phyloP scores from a whole-genome alignment of 805 yeast species.

The Metschnikowia hibisci region DNA sequence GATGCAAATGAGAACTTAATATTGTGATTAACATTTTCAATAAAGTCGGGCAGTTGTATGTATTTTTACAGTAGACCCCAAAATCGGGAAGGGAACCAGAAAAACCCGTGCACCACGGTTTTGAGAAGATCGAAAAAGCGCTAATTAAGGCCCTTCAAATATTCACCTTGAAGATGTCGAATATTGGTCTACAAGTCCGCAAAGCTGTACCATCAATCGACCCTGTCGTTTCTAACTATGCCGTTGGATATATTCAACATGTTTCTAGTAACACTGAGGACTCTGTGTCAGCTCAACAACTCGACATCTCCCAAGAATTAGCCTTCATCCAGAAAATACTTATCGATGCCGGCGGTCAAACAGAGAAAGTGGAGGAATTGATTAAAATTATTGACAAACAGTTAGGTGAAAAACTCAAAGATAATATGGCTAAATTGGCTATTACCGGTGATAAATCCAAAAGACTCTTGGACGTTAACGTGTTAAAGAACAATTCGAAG shows the following conservation, averaged over 20 bases:
- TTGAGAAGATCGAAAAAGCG: background rate
- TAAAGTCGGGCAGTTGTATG: background rate
- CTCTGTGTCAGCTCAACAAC: slow-evolving; percentile 70
- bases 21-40: slow-evolving; percentile 16
- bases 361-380: slow-evolving; percentile 50
- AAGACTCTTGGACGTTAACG: slow-evolving; percentile 74
- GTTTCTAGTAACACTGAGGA: slow-evolving; percentile 75
- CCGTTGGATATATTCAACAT: slow-evolving; percentile 86
- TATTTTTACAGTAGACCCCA: background rate
- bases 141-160: background rate
- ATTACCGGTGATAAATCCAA: slow-evolving; percentile 85
- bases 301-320: slow-evolving; percentile 67
- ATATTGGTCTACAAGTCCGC: slow-evolving; percentile 57
- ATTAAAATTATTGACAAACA: slow-evolving; percentile 43
- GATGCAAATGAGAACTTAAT: slow-evolving; percentile 34
- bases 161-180: slow-evolving; percentile 29
- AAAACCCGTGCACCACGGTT: slow-evolving; percentile 6
- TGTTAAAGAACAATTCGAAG: slow-evolving; percentile 57
- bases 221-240: slow-evolving; percentile 82
- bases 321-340: slow-evolving; percentile 62
- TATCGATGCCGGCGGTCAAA: slow-evolving; percentile 78
- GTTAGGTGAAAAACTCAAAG: slow-evolving; percentile 51
- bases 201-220: slow-evolving; percentile 86
- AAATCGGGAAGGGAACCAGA: background rate
- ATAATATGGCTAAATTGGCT: slow-evolving; percentile 69